Conservation (phyloP, 805 yeast species). For the Metschnikowia noctiluminum region DNA sequence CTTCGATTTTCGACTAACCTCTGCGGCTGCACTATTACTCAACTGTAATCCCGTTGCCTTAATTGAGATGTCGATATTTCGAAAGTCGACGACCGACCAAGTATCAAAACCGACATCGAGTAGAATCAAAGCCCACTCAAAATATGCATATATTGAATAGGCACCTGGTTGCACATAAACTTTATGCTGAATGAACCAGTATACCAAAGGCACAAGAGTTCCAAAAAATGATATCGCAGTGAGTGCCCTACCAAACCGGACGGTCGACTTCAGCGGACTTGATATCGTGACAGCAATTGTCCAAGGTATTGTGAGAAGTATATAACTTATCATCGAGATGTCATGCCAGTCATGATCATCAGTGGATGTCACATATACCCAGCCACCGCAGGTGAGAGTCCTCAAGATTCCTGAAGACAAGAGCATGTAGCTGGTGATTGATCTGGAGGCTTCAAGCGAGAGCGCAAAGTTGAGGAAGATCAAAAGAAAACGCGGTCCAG, state of each 20-base stretch:
- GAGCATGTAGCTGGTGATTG: constrained; percentile 39
- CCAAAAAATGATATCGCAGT: constrained; percentile 64
- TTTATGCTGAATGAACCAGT: constrained; percentile 89
- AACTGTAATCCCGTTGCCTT: constrained; percentile 6
- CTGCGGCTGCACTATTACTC: background rate
- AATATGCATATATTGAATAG: constrained; percentile 88
- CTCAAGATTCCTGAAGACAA: constrained; percentile 73
- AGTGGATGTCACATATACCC: constrained; percentile 96
- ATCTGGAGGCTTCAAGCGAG: constrained; percentile 31
- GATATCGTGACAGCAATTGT: constrained; percentile 56
- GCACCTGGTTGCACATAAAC: constrained; percentile 90
- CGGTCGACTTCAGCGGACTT: constrained; percentile 42
- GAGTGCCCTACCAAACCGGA: constrained; percentile 48
- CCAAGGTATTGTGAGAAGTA: constrained; percentile 91
- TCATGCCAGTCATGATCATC: constrained; percentile 98
- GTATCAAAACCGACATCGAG: constrained; percentile 85
- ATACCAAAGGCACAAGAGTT: constrained; percentile 76
- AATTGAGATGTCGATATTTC: constrained; percentile 47
- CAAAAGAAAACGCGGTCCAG: constrained; percentile 85
- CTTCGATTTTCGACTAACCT: background rate
- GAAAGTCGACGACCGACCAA: constrained; percentile 70
- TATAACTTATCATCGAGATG: constrained; percentile 88
- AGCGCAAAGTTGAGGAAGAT: constrained; percentile 52
- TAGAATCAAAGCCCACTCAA: constrained; percentile 87
- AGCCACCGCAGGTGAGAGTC: constrained; percentile 95